Base-by-base conservation (phyloP, 2,329 filamentous ascomycete genomes). In the Fusarium gaditjirri region DNA sequence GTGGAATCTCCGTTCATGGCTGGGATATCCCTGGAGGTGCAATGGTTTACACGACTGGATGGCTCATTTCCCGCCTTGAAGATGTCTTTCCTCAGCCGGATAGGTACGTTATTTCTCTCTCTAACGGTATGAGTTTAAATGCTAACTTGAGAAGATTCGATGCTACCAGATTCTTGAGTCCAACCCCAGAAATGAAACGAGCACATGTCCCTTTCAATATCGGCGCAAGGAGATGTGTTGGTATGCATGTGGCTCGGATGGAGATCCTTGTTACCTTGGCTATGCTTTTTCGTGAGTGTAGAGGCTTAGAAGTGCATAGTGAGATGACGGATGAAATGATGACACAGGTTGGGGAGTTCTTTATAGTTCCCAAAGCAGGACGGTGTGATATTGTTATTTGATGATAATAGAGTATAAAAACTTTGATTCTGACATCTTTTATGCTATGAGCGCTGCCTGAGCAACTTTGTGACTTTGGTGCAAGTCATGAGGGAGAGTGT, bases 121-220 rank as follows among this genome's bases (percentile, higher is more conserved):
- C 5, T 4, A 0, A 4, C 2, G 4, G 0, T 6, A 0, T 5
- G 3, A 9, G 11, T 25, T 2, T 11, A 8, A 10, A 4, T 9
- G 3, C 35, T 67, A 0, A 61, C 29, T 4, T 9, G 5, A 19
- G 0, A 1, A 67, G 64, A 31, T 67, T 67, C 7, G n/a, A 42
- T 14, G 33, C 35, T 1, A 33, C 29, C 3, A 44, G 64, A 2
- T 61, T 67, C 3, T 14, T 47, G 0, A 42, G 21, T 2, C 46
- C 46, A 19, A 47, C 62, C 0, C 19, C 35, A 4, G 62, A 47
- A 12, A 57, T 67, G 13, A 35, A 23, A n/a, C 50, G 35, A 27
- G 62, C 64, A 1, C 64, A 67, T 7, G 46, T 67, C 5, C 62
- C 62, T 7, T 67, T 67, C 6, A 67, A 41, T 6, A 53, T 67